These are phyloP conservation scores for Butyriboletus loyo DNA, from an alignment of 768 basidiomycete species.

Conservation along the genomic window DNA sequence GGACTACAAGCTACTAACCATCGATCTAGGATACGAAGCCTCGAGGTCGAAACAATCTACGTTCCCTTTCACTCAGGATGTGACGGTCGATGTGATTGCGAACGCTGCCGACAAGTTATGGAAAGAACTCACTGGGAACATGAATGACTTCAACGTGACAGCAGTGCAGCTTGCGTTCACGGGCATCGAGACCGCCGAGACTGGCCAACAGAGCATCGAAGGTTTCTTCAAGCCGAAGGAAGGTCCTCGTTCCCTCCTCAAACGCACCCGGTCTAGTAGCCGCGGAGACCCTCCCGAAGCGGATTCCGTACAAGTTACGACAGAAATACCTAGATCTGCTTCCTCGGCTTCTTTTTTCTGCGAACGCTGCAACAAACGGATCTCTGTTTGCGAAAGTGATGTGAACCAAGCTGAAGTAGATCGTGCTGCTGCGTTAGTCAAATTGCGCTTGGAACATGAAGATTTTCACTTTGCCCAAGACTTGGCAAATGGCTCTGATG, in stretches of 20 bases:
- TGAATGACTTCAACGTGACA: constrained; percentile 59
- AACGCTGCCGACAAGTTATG: constrained; percentile 77
- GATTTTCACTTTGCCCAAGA: constrained; percentile 91
- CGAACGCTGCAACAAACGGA: constrained; percentile 50
- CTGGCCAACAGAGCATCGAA: constrained; percentile 84
- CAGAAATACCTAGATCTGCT: neutral
- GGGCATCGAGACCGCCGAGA: constrained; percentile 70
- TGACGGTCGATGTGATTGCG: constrained; percentile 74
- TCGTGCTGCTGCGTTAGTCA: constrained; percentile 35
- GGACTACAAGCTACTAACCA: neutral
- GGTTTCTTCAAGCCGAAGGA: constrained; percentile 63
- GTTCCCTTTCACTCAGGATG: constrained; percentile 78
- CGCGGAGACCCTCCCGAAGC: neutral
- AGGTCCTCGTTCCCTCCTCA: constrained; percentile 24
- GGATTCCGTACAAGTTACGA: neutral
- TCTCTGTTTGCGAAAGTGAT: constrained; percentile 33
- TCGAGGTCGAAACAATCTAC: constrained; percentile 78
- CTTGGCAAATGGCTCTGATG: constrained; percentile 47
- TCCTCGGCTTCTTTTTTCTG: constrained; percentile 48
- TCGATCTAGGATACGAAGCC: constrained; percentile 54
- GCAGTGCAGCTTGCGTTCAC: constrained; percentile 72
- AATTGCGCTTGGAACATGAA: constrained; percentile 66
- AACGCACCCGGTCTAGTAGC: constrained; percentile 40
- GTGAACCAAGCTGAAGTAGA: constrained; percentile 23
- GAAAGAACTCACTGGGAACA: constrained; percentile 76